Percentiles rank a stretch among this genome's conserved stretches.
These are phyloP conservation scores for Leptographium procerum DNA, from an alignment of 2,329 filamentous ascomycete genomes.

Conservation along the genomic window DNA sequence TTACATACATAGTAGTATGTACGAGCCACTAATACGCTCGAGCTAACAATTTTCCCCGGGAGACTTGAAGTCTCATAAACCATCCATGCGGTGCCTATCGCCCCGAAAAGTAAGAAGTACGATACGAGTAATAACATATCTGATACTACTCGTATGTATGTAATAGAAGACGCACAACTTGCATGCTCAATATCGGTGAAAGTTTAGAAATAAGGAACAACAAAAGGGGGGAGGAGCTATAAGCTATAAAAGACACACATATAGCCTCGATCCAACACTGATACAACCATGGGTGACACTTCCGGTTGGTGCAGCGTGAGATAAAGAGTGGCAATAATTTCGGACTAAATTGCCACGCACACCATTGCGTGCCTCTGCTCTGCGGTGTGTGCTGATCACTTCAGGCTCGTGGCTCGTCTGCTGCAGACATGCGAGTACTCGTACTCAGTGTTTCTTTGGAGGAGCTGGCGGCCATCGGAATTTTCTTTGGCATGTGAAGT, in stretches of 20 bases:
- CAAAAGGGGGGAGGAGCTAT: background rate
- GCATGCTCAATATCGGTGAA: background rate
- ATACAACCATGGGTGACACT: background rate
- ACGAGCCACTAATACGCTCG: no score
- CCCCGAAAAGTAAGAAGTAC: no score
- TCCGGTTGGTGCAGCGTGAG: background rate
- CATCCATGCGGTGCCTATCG: no score
- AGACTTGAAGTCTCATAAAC: no score
- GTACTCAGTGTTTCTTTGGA: background rate
- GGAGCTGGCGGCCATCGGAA: background rate
- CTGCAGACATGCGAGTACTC: background rate
- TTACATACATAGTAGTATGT: no score
- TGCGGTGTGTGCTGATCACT: background rate
- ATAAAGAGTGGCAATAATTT: background rate
- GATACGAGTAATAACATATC: no score
- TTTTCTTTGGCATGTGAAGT: background rate
- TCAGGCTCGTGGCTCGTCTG: background rate
- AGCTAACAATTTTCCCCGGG: no score
- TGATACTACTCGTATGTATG: no score
- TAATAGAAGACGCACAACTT: background rate
- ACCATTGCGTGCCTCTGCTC: background rate
- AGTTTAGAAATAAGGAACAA: background rate
- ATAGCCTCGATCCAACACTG: background rate
- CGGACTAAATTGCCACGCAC: background rate
- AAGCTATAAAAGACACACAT: slow-evolving; percentile 25